Evolutionary conservation across 1,284 basidiomycete genomes (phyloP).

Genomic region (Vanrija sp.): DNA sequence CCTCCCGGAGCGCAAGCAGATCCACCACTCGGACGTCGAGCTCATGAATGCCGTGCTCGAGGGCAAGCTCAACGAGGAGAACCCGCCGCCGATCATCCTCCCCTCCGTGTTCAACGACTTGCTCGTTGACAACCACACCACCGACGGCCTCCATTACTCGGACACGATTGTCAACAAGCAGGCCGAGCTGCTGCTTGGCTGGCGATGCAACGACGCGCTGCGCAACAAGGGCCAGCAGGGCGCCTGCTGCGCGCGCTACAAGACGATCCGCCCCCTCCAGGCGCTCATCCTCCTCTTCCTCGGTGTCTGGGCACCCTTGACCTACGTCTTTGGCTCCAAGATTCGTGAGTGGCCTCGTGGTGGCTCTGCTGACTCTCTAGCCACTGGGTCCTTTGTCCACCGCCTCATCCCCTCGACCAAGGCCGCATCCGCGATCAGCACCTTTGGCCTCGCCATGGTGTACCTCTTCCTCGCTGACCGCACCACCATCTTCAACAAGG

Average conservation of each 20-base stretch:
- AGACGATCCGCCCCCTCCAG: constrained; percentile 62
- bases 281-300: constrained; percentile 56
- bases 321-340: constrained; percentile 47
- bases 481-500: constrained; percentile 76
- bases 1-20: constrained; percentile 59
- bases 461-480: constrained; percentile 74
- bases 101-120: constrained; percentile 74
- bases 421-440: constrained; percentile 51
- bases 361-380: constrained; percentile 4
- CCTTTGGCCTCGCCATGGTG: constrained; percentile 63
- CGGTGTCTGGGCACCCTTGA: constrained; percentile 59
- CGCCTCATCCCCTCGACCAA: constrained; percentile 49
- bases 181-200: constrained; percentile 72
- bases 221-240: constrained; percentile 68
- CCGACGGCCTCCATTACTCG: constrained; percentile 78
- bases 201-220: constrained; percentile 71
- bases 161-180: constrained; percentile 63
- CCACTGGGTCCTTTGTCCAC: constrained; percentile 36
- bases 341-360: constrained; percentile 13
- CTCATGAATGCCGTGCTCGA: constrained; percentile 80
- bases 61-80: constrained; percentile 58
- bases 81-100: constrained; percentile 56
- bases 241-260: constrained; percentile 77
- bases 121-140: constrained; percentile 65
- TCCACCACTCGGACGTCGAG: constrained; percentile 71